Base-by-base conservation (phyloP, 2,329 filamentous ascomycete genomes). In the Colletotrichum spaethianum region DNA sequence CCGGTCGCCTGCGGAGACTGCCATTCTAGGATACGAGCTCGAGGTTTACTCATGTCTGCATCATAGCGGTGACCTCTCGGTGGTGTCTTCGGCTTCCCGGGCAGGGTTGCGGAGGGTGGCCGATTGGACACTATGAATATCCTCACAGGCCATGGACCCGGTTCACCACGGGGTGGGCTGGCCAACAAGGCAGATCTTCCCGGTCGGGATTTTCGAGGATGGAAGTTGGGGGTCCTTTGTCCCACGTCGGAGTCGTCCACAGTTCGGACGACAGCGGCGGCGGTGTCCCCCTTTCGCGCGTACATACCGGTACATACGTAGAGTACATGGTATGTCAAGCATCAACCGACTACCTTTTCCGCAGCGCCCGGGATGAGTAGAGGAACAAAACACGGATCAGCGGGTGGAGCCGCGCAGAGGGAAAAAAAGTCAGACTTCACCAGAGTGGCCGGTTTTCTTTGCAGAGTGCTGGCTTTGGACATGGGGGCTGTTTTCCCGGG, bases 11-110 rank as follows among this genome's bases (percentile, higher is more conserved):
- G 70, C 70, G 70, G 70, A 69, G 70, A 60, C 70, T 52, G 53
- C 70, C 70, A 72, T 64, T 69, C 70, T 72, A 72, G 70, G 70
- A 72, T 72, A 72, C 70, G 70, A 72, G 70, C 70, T 72, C 59
- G 59, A 69, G 31, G 56, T 72, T 69, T 64, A 63, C 70, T 69
- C 65, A 60, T 64, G 26, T 53, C 52, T 72, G 44, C 69, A 72
- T 69, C 69, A 72, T 69, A 64, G 69, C 65, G 69, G 65, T 72
- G 69, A 46, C 69, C 50, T 62, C 28, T 66, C 56, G 52, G 42
- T 72, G 65, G 64, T 18, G 57, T 48, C 40, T 53, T 60, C 59
- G 65, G 69, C 65, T 46, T 63, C 59, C 42, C 55, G 7, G 20
- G 53, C 65, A 72, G 70, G 70, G 70, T 63, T 69, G 50, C 65